phyloP scores from a whole-genome alignment of 2,329 filamentous ascomycete species.

The Aspergillus floridensis region DNA sequence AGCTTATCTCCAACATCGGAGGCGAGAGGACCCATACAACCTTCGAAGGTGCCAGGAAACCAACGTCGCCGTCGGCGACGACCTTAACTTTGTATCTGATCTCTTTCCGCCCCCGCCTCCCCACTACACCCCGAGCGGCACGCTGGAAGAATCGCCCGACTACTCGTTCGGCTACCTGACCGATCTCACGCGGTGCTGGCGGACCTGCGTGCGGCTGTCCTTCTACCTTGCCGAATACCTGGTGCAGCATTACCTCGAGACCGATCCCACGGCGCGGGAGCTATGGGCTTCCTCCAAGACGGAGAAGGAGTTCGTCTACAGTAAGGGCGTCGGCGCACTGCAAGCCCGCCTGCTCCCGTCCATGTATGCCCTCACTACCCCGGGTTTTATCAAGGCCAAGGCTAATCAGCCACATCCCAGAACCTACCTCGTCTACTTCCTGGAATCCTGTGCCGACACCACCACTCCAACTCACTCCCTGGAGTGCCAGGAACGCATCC shows the following conservation, averaged over 20 bases:
- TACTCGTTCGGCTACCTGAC: constrained; percentile 28
- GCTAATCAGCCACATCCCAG: constrained; percentile 6
- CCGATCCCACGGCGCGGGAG: constrained; percentile 15
- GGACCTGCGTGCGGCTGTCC: constrained; percentile 26
- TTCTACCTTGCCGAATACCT: constrained; percentile 25
- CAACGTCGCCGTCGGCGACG: constrained; percentile 15
- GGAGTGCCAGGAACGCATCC: constrained; percentile 21
- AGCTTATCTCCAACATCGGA: constrained; percentile 22
- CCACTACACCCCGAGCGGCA: constrained; percentile 18
- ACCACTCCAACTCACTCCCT: constrained; percentile 9
- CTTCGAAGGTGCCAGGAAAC: not conserved
- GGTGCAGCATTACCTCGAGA: constrained; percentile 23
- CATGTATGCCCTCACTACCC: constrained; percentile 14
- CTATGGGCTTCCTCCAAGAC: constrained; percentile 25
- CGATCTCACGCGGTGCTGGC: constrained; percentile 26
- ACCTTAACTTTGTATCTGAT: constrained; percentile 25
- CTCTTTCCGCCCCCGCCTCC: constrained; percentile 29
- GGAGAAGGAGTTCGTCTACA: constrained; percentile 26
- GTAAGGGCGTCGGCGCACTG: constrained; percentile 20
- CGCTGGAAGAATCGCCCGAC: constrained; percentile 20
- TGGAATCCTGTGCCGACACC: constrained; percentile 18
- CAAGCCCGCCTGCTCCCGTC: constrained; percentile 23
- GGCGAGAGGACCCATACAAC: not conserved
- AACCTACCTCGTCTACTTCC: constrained; percentile 26
- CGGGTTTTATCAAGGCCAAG: not conserved